Conservation (phyloP, 306 rosid genomes). For the Dryas alaskensis region DNA sequence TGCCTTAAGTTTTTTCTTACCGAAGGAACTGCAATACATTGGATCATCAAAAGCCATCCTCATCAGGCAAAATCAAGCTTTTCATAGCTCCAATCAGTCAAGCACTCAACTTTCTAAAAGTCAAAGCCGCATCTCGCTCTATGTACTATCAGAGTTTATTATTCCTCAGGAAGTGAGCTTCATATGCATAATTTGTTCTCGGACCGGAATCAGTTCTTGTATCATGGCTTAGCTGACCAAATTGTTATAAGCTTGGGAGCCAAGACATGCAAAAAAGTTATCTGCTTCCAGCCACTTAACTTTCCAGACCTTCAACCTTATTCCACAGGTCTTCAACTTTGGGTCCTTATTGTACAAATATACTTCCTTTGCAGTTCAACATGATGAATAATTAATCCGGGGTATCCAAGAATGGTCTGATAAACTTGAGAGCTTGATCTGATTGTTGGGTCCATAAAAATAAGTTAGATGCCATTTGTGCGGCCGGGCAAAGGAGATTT, state of each 20-base stretch:
- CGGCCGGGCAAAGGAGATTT: constrained; percentile 55
- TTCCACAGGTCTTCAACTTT: constrained; percentile 42
- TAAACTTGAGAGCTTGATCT: constrained; percentile 33
- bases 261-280: constrained; percentile 35
- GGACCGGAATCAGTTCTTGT: constrained; percentile 21
- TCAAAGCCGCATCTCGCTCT: constrained; percentile 33
- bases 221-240: constrained; percentile 25
- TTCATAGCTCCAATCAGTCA: constrained; percentile 33
- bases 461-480: constrained; percentile 55
- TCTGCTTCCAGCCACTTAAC: constrained; percentile 39
- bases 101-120: constrained; percentile 30
- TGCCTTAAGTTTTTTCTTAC: constrained; percentile 32
- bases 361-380: constrained; percentile 40
- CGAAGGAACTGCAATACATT: constrained; percentile 25
- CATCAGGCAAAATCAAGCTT: constrained; percentile 4
- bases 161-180: constrained; percentile 33
- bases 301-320: constrained; percentile 38
- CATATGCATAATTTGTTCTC: constrained; percentile 16
- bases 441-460: constrained; percentile 27
- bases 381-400: constrained; percentile 36
- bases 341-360: constrained; percentile 50
- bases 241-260: constrained; percentile 25
- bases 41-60: constrained; percentile 30
- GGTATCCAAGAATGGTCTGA: constrained; percentile 30
- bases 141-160: constrained; percentile 30